These are phyloP conservation scores for Pistacia atlantica DNA, from an alignment of 345 rosid genomes.

Conservation along the genomic window DNA sequence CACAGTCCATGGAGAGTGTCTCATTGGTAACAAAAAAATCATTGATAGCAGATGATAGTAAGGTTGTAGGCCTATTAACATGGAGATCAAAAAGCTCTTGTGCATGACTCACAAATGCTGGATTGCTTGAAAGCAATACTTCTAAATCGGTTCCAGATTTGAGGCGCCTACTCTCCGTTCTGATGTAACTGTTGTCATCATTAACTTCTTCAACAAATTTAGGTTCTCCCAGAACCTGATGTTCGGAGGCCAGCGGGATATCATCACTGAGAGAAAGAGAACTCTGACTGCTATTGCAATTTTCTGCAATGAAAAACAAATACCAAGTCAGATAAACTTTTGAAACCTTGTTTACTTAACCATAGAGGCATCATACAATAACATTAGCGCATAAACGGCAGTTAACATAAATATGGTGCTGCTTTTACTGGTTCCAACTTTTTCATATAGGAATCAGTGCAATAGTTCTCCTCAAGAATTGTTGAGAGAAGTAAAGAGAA, in stretches of 20 bases:
- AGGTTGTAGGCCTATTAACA: conserved; percentile 18
- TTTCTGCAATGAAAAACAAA: conserved; percentile 32
- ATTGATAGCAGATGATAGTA: conserved; percentile 13
- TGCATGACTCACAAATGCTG: conserved; percentile 48
- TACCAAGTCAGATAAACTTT: background rate
- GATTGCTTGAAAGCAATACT: conserved; percentile 48
- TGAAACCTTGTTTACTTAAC: background rate
- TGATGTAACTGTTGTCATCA: background rate
- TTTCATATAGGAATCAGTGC: background rate
- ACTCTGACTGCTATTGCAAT: conserved; percentile 32
- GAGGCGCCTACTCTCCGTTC: conserved; percentile 19
- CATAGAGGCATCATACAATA: background rate
- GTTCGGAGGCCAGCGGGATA: conserved; percentile 18
- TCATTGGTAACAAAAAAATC: conserved; percentile 22
- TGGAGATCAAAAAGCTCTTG: conserved; percentile 51
- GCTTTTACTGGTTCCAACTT: background rate
- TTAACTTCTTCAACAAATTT: conserved; percentile 18
- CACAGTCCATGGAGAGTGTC: conserved; percentile 60
- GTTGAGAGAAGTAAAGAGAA: background rate
- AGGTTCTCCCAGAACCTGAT: conserved; percentile 3
- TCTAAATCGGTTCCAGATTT: conserved; percentile 29
- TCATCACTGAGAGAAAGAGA: conserved; percentile 28
- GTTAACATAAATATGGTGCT: background rate
- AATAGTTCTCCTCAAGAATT: conserved; percentile 1
- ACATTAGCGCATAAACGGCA: background rate